Percentiles rank a stretch among this genome's conserved stretches.
These are phyloP conservation scores for Dendrostoma leiphaemia DNA, from an alignment of 2,329 filamentous ascomycete genomes.

Conservation along the genomic window DNA sequence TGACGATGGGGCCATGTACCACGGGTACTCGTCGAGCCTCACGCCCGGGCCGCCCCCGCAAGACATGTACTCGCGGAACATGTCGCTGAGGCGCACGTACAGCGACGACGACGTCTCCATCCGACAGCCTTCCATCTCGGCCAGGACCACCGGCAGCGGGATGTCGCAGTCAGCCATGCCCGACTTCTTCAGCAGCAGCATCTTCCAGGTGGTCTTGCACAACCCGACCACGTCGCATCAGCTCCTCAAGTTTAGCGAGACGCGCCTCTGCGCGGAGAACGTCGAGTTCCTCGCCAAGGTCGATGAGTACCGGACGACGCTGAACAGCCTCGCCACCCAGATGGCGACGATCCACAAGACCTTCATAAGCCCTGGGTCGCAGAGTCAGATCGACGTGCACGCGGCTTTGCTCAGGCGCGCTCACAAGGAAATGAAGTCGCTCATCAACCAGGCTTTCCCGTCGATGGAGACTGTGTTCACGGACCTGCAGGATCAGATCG, in stretches of 20 bases:
- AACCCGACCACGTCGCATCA: constrained; percentile 42
- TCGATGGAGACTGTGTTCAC: constrained; percentile 37
- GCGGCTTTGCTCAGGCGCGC: constrained; percentile 26
- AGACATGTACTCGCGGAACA: not conserved
- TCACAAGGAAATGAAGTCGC: constrained; percentile 24
- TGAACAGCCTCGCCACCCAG: constrained; percentile 37
- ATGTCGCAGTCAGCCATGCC: constrained; percentile 25
- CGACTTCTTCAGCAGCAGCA: constrained; percentile 40
- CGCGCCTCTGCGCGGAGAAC: constrained; percentile 38
- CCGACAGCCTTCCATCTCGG: constrained; percentile 7
- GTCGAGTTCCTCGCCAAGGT: constrained; percentile 48
- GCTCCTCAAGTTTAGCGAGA: constrained; percentile 39
- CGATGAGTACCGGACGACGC: constrained; percentile 40
- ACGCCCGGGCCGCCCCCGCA: not conserved
- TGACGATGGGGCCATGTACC: constrained; percentile 10
- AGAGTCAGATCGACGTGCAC: constrained; percentile 27
- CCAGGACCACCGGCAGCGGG: constrained; percentile 7
- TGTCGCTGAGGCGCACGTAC: constrained; percentile 1
- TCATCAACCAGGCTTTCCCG: constrained; percentile 34
- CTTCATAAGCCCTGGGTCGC: constrained; percentile 23
- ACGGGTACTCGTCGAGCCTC: not conserved
- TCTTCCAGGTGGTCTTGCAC: constrained; percentile 40
- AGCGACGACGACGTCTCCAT: constrained; percentile 11
- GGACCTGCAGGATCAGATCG: constrained; percentile 37
- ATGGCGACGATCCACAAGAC: constrained; percentile 34